Evolutionary conservation across 495 filamentous ascomycete species (phyloP), one percentile per base, ranked within the genome.

Genomic region (Xylona heveae): DNA sequence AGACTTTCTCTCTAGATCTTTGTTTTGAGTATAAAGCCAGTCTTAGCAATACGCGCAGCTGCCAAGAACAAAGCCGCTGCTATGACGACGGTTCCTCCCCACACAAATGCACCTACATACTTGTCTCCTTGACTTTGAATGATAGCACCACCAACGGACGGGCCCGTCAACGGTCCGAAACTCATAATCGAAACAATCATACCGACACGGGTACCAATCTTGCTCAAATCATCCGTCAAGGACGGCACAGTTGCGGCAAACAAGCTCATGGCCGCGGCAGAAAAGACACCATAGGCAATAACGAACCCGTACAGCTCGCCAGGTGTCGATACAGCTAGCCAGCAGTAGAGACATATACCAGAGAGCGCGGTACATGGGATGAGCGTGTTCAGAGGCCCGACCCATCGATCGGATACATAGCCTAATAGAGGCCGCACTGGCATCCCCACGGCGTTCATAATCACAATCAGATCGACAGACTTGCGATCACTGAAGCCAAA

Each of bases 101-200:
- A 33, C 9, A 14, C 31, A 8, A 24, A 10, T 7, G 31, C 31
- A 24, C 18, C 9, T 8, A 26, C 7, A 33, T 33, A 33, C 10
- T 15, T 17, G 8, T 16, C 23, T 25, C 23, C 23, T 13, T 8
- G 7, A 26, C 18, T 26, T 8, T 24, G 7, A 24, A 33, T 24
- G 8, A 33, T n/a, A 10, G 19, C 31, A 17, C 31, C 31, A 6
- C 31, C 31, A 6, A 33, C 8, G 9, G 31, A 19, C 10, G 10
- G 9, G 7, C 31, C 31, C 10, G 31, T 33, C 31, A 33, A 24
- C 8, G 6, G 6, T 7, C 12, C 31, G 8, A 33, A 24, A 33
- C 31, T 33, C 8, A 33, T 19, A 21, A 33, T 26, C 10, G 31
- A 24, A 33, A 33, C 22, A 8, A 9, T 19, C 31, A 33, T 33